Base-by-base conservation (phyloP, 2,329 filamentous ascomycete species). In the Mycogone perniciosa region DNA sequence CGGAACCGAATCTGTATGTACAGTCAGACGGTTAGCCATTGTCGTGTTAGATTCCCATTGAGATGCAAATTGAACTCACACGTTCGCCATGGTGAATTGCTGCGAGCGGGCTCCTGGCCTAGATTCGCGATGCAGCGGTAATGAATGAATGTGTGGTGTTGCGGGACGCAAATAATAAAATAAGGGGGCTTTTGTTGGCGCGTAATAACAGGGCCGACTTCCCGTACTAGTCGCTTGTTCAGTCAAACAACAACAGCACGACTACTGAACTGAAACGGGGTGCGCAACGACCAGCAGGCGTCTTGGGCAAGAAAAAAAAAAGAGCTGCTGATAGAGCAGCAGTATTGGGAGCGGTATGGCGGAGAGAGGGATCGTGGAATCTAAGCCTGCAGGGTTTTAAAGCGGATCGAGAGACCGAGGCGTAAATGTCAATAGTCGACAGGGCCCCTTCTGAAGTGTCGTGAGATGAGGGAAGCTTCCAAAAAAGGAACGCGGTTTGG, bases 1-100 rank as follows among this genome's bases (percentile, higher is more conserved):
- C 82, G 61, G 79, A 79, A 61, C 82, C 79, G 64, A 92, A 70
- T 63, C 85, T 85, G 40, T 45, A 30, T 11, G 27, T 41, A 30
- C 26, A 20, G 20, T 20, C 20, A 20, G 20, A 34, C 34, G 29
- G 40, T 48, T 55, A 54, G 50, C 13, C 11, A 31, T 44, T 39
- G 45, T 38, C n/a, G 35, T 29, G 7, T 47, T 29, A 42, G 34
- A 37, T 40, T 26, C 26, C 33, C 48, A 40, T 41, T 47, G 31
- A n/a, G 7, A 6, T 39, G 35, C 26, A 27, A 31, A 42, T 31
- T 13, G 50, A 39, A 57, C 57, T 55, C 40, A 59, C 57, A 53
- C 47, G 40, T 59, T 59, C 46, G 56, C 57, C 57, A 59, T 59
- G 53, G 31, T 51, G 34, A 20, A 35, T 39, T 44, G 33, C 13